Base-by-base conservation (phyloP, 2,329 filamentous ascomycete species). In the Pseudogymnoascus sp. region DNA sequence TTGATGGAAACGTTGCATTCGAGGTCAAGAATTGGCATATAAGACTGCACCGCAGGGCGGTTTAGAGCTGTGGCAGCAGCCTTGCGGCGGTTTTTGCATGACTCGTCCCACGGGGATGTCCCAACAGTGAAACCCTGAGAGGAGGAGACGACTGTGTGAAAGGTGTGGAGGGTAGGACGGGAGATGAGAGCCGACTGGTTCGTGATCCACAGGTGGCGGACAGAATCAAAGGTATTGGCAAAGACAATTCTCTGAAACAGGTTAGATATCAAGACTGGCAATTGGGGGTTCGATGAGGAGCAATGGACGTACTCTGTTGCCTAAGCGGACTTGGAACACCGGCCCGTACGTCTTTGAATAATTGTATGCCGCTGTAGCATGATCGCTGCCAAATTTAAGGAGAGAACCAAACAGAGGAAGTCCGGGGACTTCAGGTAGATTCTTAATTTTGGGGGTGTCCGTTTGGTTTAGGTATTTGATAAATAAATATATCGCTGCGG, bases 91-190 rank as follows among this genome's bases (percentile, higher is more conserved):
- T 81, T 79, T 73, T 92, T 93, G 75, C 88, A 91, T 2, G 86
- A 90, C 60, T 91, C 89, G 65, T 92, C 89, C 87, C 90, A 94
- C 0, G 90, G 90, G 0, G 89, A 92, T 0, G 90, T 91, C 1
- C 90, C 90, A 64, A 94, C 91, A 0, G 90, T 93, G 74, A 91
- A 89, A 5, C 89, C 89, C 67, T 91, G 87, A 0, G 87, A 90
- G 35, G 81, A 84, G 1, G 89, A 91, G 2, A 92, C 87, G 3
- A 92, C 87, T 4, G 82, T 89, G 74, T 92, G 90, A 73, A 92
- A 93, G 0, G 90, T 93, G 73, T 93, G 89, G 58, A 92, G 83
- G 23, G 81, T 90, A 0, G 90, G 90, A 1, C 90, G 83, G 0
- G 88, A 92, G 69, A 92, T 91, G 63, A 92, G 77, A 0, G 89